Base-by-base conservation (phyloP, 768 basidiomycete genomes). In the Imleria badia region DNA sequence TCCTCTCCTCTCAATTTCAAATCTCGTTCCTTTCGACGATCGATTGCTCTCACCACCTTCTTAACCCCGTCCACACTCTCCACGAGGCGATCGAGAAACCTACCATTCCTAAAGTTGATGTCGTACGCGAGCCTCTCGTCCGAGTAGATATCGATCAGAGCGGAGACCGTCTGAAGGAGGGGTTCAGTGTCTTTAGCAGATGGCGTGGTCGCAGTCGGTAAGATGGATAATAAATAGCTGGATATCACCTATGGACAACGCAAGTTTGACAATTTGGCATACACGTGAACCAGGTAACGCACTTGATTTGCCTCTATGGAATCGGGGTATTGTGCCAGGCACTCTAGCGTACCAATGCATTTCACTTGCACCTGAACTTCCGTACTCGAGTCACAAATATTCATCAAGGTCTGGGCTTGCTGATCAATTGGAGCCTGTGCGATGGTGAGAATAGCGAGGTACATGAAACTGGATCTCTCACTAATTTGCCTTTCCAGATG, bases 61-160 rank as follows among this genome's bases (percentile, higher is more conserved):
- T 78, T 84, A 29, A 91, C 68, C 13, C 80, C 80, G 41, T 86
- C 86, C 11, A 88, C 76, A 48, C 82, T 80, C n/a, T 74, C 77
- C 14, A 71, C 73, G 7, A 94, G 78, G 47, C 72, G 74, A 17
- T 76, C 77, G 0, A 88, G 71, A 64, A 80, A 89, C 14, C 72
- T 67, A 0, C 82, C 82, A 52, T 85, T 73, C 40, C 83, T 79
- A 75, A 94, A 94, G 67, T 91, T 91, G 53, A 83, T 66, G 66
- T 98, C 94, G 65, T 90, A 94, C 0, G 86, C 79, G 50, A 83
- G 69, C 9, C 72, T 78, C 71, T 98, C 94, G 72, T 98, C 94
- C 5, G 94, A 91, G 69, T 89, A 98, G 48, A 96, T 91, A 67
- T 97, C 94, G 54, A 97, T 90, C 42, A 97, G 75, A 23, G 89